Evolutionary conservation across 768 basidiomycete genomes (phyloP), one percentile per base, ranked within the genome.

Genomic region (Mycena metata): DNA sequence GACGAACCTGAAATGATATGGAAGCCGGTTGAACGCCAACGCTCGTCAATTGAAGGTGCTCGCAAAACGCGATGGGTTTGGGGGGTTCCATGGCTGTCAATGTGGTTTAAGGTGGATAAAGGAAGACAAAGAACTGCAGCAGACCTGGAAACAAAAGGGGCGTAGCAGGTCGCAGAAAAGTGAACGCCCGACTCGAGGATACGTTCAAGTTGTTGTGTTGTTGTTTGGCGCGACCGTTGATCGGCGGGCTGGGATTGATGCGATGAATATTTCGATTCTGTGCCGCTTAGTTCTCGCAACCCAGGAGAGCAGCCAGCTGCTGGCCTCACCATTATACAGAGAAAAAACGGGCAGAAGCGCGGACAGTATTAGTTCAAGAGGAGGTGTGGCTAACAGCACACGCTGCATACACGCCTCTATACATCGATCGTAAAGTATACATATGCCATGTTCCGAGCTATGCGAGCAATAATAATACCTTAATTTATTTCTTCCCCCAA

Each of bases 11-110:
- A 83, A 99, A 99, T 21, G 95, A 95, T 76, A 99, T 99, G 61
- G 96, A 96, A 69, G 92, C 90, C 60, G 97, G 98, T 81, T 99
- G 98, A 73, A 99, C 87, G 64, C 96, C 96, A 70, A 99, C 83
- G 78, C 96, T 96, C 26, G 96, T 96, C 75, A 99, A 92, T 84
- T 99, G 94, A 33, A 95, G 84, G 77, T 96, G 94, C 81, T 96
- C 93, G 83, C 91, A 91, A 82, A 95, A 95, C 49, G 93, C 86
- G 78, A 94, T 96, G 55, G 93, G 94, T 84, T 93, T 94, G 74
- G 85, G 84, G 55, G 80, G 77, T 73, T 88, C 87, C 76, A 81
- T 77, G 72, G 77, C 82, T 71, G 23, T 6, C 12, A 42, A 45
- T 6, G n/a, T 1, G 16, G 19, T 33, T 52, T 5, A 10, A 71